Conservation (phyloP, 1,284 basidiomycete species). For the Tylopilus microsporus region DNA sequence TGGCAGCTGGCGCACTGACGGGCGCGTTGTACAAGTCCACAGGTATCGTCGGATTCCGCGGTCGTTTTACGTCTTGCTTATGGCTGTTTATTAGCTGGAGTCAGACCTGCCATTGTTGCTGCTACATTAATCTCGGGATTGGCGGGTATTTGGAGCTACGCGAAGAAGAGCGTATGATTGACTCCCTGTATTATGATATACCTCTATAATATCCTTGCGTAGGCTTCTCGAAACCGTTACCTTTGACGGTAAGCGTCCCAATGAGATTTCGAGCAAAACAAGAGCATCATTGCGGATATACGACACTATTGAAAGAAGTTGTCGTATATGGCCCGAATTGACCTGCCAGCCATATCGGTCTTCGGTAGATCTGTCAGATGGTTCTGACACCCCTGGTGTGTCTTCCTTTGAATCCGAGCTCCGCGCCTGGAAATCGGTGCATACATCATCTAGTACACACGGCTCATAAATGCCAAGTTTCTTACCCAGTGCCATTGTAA, state of each 20-base stretch:
- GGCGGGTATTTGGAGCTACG: conserved; percentile 88
- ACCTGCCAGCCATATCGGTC: conserved; percentile 42
- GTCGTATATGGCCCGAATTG: conserved; percentile 35
- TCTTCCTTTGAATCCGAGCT: conserved; percentile 43
- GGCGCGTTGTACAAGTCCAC: conserved; percentile 93
- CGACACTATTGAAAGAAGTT: conserved; percentile 31
- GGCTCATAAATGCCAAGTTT: conserved; percentile 36
- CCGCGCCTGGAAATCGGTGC: conserved; percentile 34
- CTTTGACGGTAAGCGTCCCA: conserved; percentile 35
- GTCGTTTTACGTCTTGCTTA: conserved; percentile 35
- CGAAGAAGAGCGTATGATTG: conserved; percentile 73
- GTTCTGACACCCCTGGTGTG: conserved; percentile 40
- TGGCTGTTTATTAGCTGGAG: conserved; percentile 63
- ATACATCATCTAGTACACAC: conserved; percentile 32
- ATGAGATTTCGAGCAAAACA: conserved; percentile 33
- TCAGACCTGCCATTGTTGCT: conserved; percentile 83
- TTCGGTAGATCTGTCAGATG: conserved; percentile 44
- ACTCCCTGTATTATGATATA: conserved; percentile 46
- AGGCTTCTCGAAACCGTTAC: conserved; percentile 16
- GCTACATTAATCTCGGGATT: conserved; percentile 83
- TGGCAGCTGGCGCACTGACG: conserved; percentile 87
- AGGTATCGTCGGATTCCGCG: conserved; percentile 52
- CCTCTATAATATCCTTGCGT: conserved; percentile 46
- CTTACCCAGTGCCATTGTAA: conserved; percentile 32
- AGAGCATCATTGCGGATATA: conserved; percentile 34